Conservation (phyloP, 352 stramenopile genomes). For the Thalassiosira exigua region DNA sequence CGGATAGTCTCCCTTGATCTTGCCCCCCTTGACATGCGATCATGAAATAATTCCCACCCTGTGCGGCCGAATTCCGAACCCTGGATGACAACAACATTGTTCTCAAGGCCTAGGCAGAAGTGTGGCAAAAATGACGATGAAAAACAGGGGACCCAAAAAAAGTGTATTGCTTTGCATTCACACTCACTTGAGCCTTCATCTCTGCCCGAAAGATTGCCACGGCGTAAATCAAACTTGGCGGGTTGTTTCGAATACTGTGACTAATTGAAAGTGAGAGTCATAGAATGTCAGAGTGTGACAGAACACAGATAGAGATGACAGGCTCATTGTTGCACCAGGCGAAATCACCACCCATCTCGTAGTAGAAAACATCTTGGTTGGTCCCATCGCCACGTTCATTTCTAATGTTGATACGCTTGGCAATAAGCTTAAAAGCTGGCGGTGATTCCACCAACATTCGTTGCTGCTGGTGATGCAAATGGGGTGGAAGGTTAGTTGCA, state of each 20-base stretch:
- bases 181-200: slow-evolving; percentile 34
- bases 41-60: slow-evolving; percentile 55
- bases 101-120: slow-evolving; percentile 27
- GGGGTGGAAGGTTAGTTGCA: slow-evolving; percentile 33
- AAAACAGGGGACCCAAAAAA: no score
- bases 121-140: no score
- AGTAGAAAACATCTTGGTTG: slow-evolving; percentile 75
- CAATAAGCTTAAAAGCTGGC: slow-evolving; percentile 69
- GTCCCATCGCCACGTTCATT: slow-evolving; percentile 62
- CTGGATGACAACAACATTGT: slow-evolving; percentile 60
- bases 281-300: no score
- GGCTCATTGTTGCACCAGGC: slow-evolving; percentile 11
- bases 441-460: slow-evolving; percentile 49
- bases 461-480: slow-evolving; percentile 19
- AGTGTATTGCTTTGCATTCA: no score
- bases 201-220: slow-evolving; percentile 70
- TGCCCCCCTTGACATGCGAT: slow-evolving; percentile 63
- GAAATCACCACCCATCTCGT: slow-evolving; percentile 55
- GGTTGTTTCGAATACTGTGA: slow-evolving; percentile 53
- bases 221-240: slow-evolving; percentile 64
- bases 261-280: slow-evolving; percentile 77
- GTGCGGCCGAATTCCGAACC: slow-evolving; percentile 78
- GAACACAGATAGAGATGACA: no score
- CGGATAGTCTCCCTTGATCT: slow-evolving; percentile 76
- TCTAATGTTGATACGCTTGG: slow-evolving; percentile 69